Percentiles rank a stretch among this genome's conserved stretches.
Evolutionary conservation across 208 protist species (phyloP).

Genomic region (Baffinella frigidus): DNA sequence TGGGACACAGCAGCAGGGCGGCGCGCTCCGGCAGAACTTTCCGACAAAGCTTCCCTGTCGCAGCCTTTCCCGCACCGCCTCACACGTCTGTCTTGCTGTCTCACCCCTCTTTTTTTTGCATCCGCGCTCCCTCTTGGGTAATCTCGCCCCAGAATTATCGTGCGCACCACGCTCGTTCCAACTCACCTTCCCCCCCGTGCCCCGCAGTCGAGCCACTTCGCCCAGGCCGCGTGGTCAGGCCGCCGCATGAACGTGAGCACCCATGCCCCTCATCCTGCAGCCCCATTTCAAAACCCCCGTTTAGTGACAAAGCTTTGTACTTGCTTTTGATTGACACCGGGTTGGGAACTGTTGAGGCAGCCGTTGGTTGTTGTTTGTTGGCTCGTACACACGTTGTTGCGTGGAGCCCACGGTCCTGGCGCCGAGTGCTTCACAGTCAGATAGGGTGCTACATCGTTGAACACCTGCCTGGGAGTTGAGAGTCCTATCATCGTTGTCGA

Average conservation of each 20-base stretch:
- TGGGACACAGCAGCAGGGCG: too few species aligned
- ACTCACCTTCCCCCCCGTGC: not conserved
- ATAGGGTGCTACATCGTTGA: too few species aligned
- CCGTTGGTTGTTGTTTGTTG: not conserved
- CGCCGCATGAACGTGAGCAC: constrained; percentile 19
- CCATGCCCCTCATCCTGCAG: not conserved
- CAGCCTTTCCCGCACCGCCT: too few species aligned
- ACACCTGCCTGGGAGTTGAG: too few species aligned
- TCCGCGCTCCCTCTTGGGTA: too few species aligned
- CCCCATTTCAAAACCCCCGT: not conserved
- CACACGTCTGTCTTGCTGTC: not conserved
- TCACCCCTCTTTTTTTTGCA: not conserved
- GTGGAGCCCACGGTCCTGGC: too few species aligned
- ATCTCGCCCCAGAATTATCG: too few species aligned
- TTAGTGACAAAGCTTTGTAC: not conserved
- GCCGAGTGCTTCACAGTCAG: too few species aligned
- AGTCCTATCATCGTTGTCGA: too few species aligned
- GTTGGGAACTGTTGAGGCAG: not conserved
- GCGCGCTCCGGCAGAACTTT: too few species aligned
- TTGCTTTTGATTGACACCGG: not conserved
- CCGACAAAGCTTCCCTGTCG: too few species aligned
- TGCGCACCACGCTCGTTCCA: too few species aligned
- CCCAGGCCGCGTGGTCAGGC: constrained; percentile 12
- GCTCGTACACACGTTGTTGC: not conserved
- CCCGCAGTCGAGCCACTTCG: not conserved